phyloP scores from a whole-genome alignment of 768 basidiomycete species.

The Mycena chlorophos region DNA sequence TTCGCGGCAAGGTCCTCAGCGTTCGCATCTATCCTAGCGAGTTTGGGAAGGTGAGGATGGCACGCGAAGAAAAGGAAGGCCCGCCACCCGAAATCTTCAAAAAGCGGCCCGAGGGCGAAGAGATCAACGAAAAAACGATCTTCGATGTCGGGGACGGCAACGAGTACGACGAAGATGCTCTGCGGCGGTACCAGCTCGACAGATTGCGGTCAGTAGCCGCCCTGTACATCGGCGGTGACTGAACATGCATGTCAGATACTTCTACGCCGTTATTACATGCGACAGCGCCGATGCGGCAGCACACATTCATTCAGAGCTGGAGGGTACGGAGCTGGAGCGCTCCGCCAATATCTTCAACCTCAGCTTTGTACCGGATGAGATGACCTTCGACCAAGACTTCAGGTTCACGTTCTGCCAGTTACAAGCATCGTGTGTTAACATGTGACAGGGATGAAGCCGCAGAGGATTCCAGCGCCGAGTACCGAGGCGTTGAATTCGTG shows the following conservation, averaged over 20 bases:
- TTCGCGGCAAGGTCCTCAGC: slow-evolving; percentile 66
- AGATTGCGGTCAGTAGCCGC: slow-evolving; percentile 68
- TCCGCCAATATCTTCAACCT: slow-evolving; percentile 96
- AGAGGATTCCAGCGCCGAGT: slow-evolving; percentile 55
- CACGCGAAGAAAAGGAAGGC: slow-evolving; percentile 84
- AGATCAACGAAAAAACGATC: slow-evolving; percentile 64
- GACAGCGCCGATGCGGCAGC: slow-evolving; percentile 74
- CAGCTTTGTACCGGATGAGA: slow-evolving; percentile 88
- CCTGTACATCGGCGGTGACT: slow-evolving; percentile 2
- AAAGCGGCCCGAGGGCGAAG: slow-evolving; percentile 51
- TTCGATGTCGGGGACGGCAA: slow-evolving; percentile 68
- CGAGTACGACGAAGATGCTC: slow-evolving; percentile 84
- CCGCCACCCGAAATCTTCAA: slow-evolving; percentile 86
- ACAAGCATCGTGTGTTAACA: not conserved
- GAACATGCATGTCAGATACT: slow-evolving; percentile 61
- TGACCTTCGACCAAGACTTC: slow-evolving; percentile 78
- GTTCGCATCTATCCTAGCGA: slow-evolving; percentile 91
- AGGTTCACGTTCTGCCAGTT: slow-evolving; percentile 43
- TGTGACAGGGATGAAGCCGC: slow-evolving; percentile 77
- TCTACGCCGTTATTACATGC: slow-evolving; percentile 92
- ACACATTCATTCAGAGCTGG: slow-evolving; percentile 81
- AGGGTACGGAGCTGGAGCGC: slow-evolving; percentile 93
- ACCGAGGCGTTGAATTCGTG: slow-evolving; percentile 83
- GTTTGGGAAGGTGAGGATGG: slow-evolving; percentile 88
- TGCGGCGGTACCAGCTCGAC: slow-evolving; percentile 91